phyloP scores from a whole-genome alignment of 2,329 filamentous ascomycete genomes.

The Tothia fuscella region DNA sequence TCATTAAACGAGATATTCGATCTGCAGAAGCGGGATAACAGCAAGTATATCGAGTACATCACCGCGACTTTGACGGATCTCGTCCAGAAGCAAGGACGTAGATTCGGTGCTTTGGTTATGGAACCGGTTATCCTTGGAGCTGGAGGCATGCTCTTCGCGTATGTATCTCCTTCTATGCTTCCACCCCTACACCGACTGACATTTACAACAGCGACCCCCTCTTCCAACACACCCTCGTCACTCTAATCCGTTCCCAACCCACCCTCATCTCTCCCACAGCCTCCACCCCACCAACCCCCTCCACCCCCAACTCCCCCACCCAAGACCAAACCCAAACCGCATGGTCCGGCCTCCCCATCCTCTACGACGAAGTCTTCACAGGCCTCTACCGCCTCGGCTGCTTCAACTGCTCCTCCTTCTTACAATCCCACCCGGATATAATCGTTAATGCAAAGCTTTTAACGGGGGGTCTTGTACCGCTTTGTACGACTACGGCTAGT shows the following conservation, averaged over 20 bases:
- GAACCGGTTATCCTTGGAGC: conserved; percentile 73
- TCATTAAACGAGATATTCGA: conserved; percentile 25
- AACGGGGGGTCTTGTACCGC: conserved; percentile 66
- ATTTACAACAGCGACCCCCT: conserved; percentile 52
- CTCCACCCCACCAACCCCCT: conserved; percentile 11
- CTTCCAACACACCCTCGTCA: conserved; percentile 61
- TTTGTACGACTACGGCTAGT: conserved; percentile 65
- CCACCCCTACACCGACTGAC: conserved; percentile 2
- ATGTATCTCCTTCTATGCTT: conserved; percentile 24
- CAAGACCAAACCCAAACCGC: conserved; percentile 14
- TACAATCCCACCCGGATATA: conserved; percentile 58
- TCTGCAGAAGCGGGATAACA: conserved; percentile 31
- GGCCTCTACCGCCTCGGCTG: conserved; percentile 71
- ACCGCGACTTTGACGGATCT: conserved; percentile 40
- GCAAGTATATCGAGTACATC: conserved; percentile 50
- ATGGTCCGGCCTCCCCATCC: conserved; percentile 65
- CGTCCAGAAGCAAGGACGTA: conserved; percentile 43
- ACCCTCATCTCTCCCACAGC: conserved; percentile 42
- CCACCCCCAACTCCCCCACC: conserved; percentile 13
- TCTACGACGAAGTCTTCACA: conserved; percentile 83
- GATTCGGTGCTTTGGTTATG: conserved; percentile 66
- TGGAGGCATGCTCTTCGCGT: conserved; percentile 73
- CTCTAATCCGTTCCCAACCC: conserved; percentile 49
- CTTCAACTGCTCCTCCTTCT: conserved; percentile 57
- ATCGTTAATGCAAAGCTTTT: conserved; percentile 74